These are phyloP conservation scores for Neofusicoccum cordaticola DNA, from an alignment of 2,329 filamentous ascomycete species.

Conservation along the genomic window DNA sequence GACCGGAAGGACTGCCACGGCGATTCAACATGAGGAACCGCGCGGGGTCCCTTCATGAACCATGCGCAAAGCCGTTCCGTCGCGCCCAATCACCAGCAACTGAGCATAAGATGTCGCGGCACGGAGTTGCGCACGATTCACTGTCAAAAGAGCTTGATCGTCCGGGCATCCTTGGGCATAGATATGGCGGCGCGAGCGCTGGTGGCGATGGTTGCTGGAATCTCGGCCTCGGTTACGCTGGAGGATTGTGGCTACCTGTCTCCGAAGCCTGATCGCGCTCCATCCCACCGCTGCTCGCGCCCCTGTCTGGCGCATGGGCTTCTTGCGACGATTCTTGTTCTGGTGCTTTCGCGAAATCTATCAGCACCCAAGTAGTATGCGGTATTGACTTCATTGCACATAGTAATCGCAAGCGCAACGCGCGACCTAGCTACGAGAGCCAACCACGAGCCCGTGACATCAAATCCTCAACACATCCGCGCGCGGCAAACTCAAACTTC, in stretches of 20 bases:
- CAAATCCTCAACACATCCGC: not conserved
- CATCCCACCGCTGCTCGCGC: not conserved
- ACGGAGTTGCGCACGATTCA: not conserved
- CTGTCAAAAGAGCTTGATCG: not conserved
- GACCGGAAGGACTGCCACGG: not conserved
- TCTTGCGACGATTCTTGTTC: not conserved
- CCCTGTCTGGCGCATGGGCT: not conserved
- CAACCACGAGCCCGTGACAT: not conserved
- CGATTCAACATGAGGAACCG: not conserved
- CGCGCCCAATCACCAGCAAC: not conserved
- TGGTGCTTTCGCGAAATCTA: not conserved
- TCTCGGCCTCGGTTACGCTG: not conserved
- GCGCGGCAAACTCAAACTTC: not conserved
- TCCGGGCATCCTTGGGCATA: not conserved
- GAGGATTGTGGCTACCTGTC: not conserved
- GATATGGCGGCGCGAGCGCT: not conserved
- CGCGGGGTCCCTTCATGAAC: too few species aligned
- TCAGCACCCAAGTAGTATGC: not conserved
- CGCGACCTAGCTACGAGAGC: conserved; percentile 5
- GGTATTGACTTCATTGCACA: not conserved
- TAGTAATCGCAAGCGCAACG: conserved; percentile 6
- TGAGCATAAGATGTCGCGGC: not conserved
- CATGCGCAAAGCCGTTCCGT: not conserved
- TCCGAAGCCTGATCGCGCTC: not conserved
- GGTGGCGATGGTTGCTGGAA: not conserved